A percentile compares a stretch with the other conserved stretches of the same genome.
Conservation (phyloP, 2,329 filamentous ascomycete species). For the Apiospora aurea region DNA sequence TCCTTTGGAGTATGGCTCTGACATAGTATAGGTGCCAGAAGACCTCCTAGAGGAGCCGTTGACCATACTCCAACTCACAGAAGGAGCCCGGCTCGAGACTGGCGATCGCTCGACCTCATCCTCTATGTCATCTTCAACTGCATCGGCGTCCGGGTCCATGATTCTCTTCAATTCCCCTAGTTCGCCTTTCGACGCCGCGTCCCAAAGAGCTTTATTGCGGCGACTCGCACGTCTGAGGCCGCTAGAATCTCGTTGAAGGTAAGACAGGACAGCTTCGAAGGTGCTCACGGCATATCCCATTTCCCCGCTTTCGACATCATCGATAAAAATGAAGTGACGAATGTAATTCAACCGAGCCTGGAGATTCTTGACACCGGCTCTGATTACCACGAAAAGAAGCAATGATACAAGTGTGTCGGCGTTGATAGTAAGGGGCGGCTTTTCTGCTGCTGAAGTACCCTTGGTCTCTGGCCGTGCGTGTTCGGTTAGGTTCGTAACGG, state of each 20-base stretch:
- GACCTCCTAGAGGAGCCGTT: slow-evolving; percentile 54
- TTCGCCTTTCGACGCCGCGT: slow-evolving; percentile 81
- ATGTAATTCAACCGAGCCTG: slow-evolving; percentile 93
- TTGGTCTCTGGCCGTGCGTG: slow-evolving; percentile 46
- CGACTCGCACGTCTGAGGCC: slow-evolving; percentile 84
- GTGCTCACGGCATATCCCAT: slow-evolving; percentile 96
- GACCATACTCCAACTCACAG: slow-evolving; percentile 55
- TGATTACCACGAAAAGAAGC: slow-evolving; percentile 89
- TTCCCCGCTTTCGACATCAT: slow-evolving; percentile 96
- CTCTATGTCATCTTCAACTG: slow-evolving; percentile 53
- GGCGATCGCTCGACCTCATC: slow-evolving; percentile 48
- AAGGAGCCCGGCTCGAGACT: slow-evolving; percentile 52
- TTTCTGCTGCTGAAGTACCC: slow-evolving; percentile 53
- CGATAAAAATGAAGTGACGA: slow-evolving; percentile 96
- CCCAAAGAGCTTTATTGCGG: slow-evolving; percentile 87
- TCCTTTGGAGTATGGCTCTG: slow-evolving; percentile 62
- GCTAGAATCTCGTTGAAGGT: slow-evolving; percentile 82
- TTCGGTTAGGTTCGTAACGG: slow-evolving; percentile 74
- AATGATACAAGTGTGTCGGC: slow-evolving; percentile 94
- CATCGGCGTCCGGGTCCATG: slow-evolving; percentile 72
- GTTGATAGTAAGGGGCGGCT: slow-evolving; percentile 68
- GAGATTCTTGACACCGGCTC: slow-evolving; percentile 85
- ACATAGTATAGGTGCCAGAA: slow-evolving; percentile 49
- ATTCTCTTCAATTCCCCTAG: slow-evolving; percentile 77
- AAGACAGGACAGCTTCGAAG: slow-evolving; percentile 90